These are phyloP conservation scores for Curvularia sp. DNA, from an alignment of 2,329 filamentous ascomycete species.

Conservation along the genomic window DNA sequence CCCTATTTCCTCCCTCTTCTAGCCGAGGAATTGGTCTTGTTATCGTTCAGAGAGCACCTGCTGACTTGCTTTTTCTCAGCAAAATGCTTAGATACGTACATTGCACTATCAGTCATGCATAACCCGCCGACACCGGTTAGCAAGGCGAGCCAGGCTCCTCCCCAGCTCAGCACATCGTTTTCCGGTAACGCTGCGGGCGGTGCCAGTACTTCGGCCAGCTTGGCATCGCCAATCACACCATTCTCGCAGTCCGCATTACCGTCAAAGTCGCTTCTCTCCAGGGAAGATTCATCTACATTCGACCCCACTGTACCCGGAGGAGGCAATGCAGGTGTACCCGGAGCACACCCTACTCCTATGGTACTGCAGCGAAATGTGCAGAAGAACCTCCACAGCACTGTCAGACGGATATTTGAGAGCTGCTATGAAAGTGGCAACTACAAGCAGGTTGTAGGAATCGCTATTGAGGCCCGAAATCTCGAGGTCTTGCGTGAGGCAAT, in stretches of 20 bases:
- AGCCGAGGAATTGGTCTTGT: background rate
- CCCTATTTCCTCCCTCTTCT: background rate
- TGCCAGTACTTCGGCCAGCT: slow-evolving; percentile 67
- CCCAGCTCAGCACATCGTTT: slow-evolving; percentile 83
- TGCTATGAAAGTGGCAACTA: slow-evolving; percentile 88
- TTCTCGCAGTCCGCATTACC: slow-evolving; percentile 94
- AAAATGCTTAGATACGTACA: slow-evolving; percentile 98
- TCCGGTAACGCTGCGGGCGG: slow-evolving; percentile 70
- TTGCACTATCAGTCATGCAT: slow-evolving; percentile 74
- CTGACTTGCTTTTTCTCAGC: slow-evolving; percentile 55
- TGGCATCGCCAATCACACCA: slow-evolving; percentile 89
- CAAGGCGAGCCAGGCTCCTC: slow-evolving; percentile 60
- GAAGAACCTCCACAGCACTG: slow-evolving; percentile 79
- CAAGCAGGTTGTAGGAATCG: slow-evolving; percentile 94
- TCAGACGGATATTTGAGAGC: slow-evolving; percentile 88
- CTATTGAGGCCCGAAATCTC: slow-evolving; percentile 91
- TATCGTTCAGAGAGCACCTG: slow-evolving; percentile 4
- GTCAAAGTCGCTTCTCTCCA: slow-evolving; percentile 92
- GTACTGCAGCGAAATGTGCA: slow-evolving; percentile 77
- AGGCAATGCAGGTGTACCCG: slow-evolving; percentile 62
- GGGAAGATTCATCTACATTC: slow-evolving; percentile 71
- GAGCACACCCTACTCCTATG: slow-evolving; percentile 65
- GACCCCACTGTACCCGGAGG: slow-evolving; percentile 64
- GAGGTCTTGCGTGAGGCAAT: slow-evolving; percentile 87
- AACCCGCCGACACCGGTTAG: slow-evolving; percentile 60